Base-by-base conservation (phyloP, 306 rosid genomes). In the Cicer judaicum region DNA sequence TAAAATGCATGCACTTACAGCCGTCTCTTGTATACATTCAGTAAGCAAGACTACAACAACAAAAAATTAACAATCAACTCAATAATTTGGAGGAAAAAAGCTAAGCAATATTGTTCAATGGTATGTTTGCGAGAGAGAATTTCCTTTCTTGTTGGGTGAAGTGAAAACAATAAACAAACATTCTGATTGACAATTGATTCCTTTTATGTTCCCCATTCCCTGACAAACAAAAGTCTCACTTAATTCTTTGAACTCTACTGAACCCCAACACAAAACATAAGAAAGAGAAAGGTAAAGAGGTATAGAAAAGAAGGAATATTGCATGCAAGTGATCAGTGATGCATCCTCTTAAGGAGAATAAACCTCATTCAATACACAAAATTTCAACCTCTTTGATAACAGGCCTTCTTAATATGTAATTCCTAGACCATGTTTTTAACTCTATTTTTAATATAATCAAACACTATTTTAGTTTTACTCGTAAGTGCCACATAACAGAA, bases 31-130 rank as follows among this genome's bases (percentile, higher is more conserved):
- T 52, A 52, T 52, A 57, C 24, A 24, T 57, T 24, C 64, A 57
- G 64, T 57, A 24, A 57, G 42, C 64, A 54, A 54, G 2, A 10
- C 34, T 15, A 54, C 8, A 13, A 19, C 7, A 8, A 11, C 6
- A 54, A 19, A 53, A 53, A 7, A 9, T 29, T 4, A 15, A 8
- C 8, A 11, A 15, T 10, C 24, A 18, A 53, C 7, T 53, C 10
- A 53, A 15, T 29, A 54, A 54, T 15, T 16, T 54, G 29, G 29
- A 36, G 10, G 10, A 0, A 48, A 48, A 48, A 13, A 15, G 34
- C 36, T 54, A 18, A 54, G 60, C 60, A 54, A 16, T 53, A 53
- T 54, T 18, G 29, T 54, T 54, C 60, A 54, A 18, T 54, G 60
- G 8, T 19, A 54, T 54, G 11, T 54, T 54, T 54, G 60, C 60